Evolutionary conservation across 139 green algal genomes (phyloP), one percentile per base, ranked within the genome.

Genomic region (Mesostigma viride): DNA sequence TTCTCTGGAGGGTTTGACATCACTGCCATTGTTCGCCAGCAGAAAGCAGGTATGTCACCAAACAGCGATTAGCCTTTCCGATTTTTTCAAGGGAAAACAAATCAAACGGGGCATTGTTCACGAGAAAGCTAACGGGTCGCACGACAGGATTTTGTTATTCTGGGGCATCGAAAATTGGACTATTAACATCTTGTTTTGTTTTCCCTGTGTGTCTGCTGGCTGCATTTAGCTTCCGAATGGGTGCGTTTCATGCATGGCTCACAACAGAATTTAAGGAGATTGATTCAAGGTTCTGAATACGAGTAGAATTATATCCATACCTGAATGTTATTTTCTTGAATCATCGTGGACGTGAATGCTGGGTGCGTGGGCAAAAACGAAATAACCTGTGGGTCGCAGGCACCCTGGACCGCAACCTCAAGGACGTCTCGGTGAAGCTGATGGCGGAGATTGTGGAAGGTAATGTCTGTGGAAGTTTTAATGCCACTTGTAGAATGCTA

Each of bases 1-100:
- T 99, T 99, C 78, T 91, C 75, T 32, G 89, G 89, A 24, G 93
- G 93, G 26, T 97, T 97, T 56, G 93, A 97, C 72, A 96, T 95
- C 65, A 63, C 67, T 35, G 65, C 84, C 59, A 93, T 94, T 47
- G 67, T 70, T 6, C 58, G 14, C 6, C 28, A 40, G 1, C 77
- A 83, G 46, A 20, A 69, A 14, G 22, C 57, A 65, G 70, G 65
- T 70, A 28, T 26, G 1, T 56, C 59, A 34, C 1, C 45, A 48
- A 56, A 46, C 1, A 28, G 47, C 28, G 24, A 32, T 3, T 17
- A 40, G 30, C 22, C 40, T 51, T n/a, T n/a, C n/a, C n/a, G n/a
- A n/a, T n/a, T n/a, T n/a, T n/a, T n/a, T n/a, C n/a, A n/a, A n/a
- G n/a, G n/a, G 34, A 20, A 53, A 72, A 26, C 24, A 68, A 48